Evolutionary conservation across 495 filamentous ascomycete species (phyloP), one percentile per base, ranked within the genome.

Genomic region (Xylaria venustula): DNA sequence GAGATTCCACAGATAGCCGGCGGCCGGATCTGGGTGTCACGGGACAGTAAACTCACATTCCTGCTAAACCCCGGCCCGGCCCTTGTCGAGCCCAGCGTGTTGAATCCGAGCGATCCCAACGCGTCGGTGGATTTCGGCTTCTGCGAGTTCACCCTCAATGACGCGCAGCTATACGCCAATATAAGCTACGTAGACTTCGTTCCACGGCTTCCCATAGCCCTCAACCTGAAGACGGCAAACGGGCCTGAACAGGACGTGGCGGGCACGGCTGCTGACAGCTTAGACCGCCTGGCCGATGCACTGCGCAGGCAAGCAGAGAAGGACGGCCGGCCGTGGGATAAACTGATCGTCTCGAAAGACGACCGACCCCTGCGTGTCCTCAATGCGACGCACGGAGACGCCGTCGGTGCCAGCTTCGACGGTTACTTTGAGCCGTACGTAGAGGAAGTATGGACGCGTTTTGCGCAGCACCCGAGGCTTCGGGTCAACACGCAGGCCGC

Each of bases 141-240:
- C 69, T 83, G 79, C 75, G 90, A 93, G 69, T 91, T 92, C 71
- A 93, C 90, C 0, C 86, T 84, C 68, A 88, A 90, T 69, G 69
- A 69, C 54, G 72, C 74, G 28, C 87, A 91, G 76, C 78, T 93
- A 7, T 93, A 88, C 69, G 89, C 86, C 42, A 93, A 93, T 65
- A 90, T 92, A 67, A 86, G 78, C 60, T 89, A 89, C 54, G 90
- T 93, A 23, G 90, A 93, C 69, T 91, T 91, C 59, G 85, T 90
- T 36, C 67, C 67, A 19, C 81, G 82, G 51, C 67, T 92, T 11
- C 89, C 90, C 1, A 82, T 92, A 20, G 80, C 85, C 8, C 74
- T 93, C 60, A 78, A 84, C 6, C 75, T 93, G 6, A 75, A 78
- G 42, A 81, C 77, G 48, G 69, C 71, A 1, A 74, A 73, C 3